These are phyloP conservation scores for Fusarium sp. DNA, from an alignment of 2,329 filamentous ascomycete genomes.

Conservation along the genomic window DNA sequence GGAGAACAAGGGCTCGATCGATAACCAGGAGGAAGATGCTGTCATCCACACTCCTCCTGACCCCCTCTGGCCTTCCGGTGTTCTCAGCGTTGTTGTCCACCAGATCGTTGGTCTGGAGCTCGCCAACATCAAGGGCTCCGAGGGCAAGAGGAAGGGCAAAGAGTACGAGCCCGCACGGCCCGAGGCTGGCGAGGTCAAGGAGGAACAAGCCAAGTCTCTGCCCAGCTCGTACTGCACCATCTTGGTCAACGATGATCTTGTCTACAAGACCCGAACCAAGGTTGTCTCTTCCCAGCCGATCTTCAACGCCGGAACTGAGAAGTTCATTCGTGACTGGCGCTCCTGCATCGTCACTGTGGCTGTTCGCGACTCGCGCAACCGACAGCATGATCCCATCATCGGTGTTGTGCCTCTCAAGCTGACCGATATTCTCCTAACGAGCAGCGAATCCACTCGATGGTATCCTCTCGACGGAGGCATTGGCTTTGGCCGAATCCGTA, in stretches of 20 bases:
- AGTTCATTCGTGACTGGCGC: slow-evolving; percentile 93
- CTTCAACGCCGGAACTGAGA: slow-evolving; percentile 95
- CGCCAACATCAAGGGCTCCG: slow-evolving; percentile 88
- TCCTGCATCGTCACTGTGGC: slow-evolving; percentile 87
- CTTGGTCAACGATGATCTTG: slow-evolving; percentile 85
- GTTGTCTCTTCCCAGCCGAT: slow-evolving; percentile 95
- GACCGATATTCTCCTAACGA: slow-evolving; percentile 87
- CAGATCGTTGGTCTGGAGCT: slow-evolving; percentile 96
- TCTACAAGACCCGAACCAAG: slow-evolving; percentile 95
- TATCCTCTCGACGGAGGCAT: slow-evolving; percentile 97
- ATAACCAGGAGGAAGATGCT: slow-evolving; percentile 80
- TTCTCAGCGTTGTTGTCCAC: slow-evolving; percentile 88
- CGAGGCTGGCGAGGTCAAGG: slow-evolving; percentile 84
- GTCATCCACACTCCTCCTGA: slow-evolving; percentile 92
- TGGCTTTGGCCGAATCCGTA: slow-evolving; percentile 88
- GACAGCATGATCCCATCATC: slow-evolving; percentile 94
- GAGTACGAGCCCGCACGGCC: slow-evolving; percentile 91
- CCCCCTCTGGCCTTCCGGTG: slow-evolving; percentile 93
- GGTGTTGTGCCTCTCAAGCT: slow-evolving; percentile 91
- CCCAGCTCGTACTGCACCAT: slow-evolving; percentile 97
- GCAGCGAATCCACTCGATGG: slow-evolving; percentile 89
- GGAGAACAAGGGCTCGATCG: slow-evolving; percentile 83
- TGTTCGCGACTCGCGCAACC: slow-evolving; percentile 87
- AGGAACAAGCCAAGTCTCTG: slow-evolving; percentile 82
- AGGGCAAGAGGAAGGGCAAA: slow-evolving; percentile 82